Percentiles rank a stretch among this genome's conserved stretches.
phyloP scores from a whole-genome alignment of 495 filamentous ascomycete species.

The Podospora appendiculata region DNA sequence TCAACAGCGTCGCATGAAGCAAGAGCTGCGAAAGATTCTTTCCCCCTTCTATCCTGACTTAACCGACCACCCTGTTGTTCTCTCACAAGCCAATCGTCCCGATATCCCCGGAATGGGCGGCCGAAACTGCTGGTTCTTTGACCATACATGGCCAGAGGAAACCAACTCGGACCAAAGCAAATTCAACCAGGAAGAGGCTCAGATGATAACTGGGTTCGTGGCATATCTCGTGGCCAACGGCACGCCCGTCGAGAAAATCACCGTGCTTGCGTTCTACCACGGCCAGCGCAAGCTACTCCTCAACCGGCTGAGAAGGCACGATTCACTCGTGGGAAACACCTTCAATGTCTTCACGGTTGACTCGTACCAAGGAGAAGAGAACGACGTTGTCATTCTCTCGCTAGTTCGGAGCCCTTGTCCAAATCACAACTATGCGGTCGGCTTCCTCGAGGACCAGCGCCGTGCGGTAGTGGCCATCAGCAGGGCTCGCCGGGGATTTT shows the following conservation, averaged over 20 bases:
- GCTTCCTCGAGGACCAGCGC: conserved; percentile 69
- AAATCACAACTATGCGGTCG: conserved; percentile 36
- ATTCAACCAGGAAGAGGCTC: conserved; percentile 64
- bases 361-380: conserved; percentile 92
- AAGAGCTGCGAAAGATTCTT: conserved; percentile 56
- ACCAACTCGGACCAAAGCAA: conserved; percentile 59
- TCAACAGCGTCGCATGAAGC: conserved; percentile 67
- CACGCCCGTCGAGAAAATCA: conserved; percentile 53
- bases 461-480: conserved; percentile 84
- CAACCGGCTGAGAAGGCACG: conserved; percentile 40
- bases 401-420: conserved; percentile 59
- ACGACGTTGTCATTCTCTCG: conserved; percentile 77
- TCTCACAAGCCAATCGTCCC: conserved; percentile 34
- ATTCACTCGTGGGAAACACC: conserved; percentile 36
- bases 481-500: conserved; percentile 76
- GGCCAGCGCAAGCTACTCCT: conserved; percentile 68
- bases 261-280: conserved; percentile 85
- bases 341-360: conserved; percentile 81
- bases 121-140: conserved; percentile 60
- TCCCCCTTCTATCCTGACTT: conserved; percentile 57
- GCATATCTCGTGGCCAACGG: conserved; percentile 67
- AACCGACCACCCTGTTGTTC: conserved; percentile 62
- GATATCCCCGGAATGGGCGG: conserved; percentile 74
- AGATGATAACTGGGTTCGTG: conserved; percentile 69
- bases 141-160: conserved; percentile 61